phyloP scores from a whole-genome alignment of 2,329 filamentous ascomycete species.

The Ceratocystiopsis brevicomis region DNA sequence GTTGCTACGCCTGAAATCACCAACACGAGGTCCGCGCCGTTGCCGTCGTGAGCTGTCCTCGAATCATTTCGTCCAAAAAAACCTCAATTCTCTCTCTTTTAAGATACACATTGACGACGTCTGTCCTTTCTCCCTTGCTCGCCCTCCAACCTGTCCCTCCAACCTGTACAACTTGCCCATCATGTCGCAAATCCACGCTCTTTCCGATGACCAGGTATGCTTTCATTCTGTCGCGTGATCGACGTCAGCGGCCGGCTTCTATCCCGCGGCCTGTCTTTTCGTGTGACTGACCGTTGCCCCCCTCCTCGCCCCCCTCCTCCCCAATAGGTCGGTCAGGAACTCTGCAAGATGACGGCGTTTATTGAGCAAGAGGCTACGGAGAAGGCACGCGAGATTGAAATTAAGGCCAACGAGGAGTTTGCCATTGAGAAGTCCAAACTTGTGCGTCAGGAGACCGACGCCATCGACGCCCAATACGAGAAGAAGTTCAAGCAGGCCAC shows the following conservation, averaged over 20 bases:
- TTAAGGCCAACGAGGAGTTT: conserved; percentile 98
- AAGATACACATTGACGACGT: conserved; percentile 9
- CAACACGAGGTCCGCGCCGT: too few relatives aligned
- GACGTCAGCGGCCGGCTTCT: too few relatives aligned
- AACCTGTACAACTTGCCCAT: conserved; percentile 19
- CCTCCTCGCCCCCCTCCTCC: neutral
- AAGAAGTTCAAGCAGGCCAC: conserved; percentile 98
- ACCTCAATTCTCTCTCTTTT: conserved; percentile 7
- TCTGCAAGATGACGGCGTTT: conserved; percentile 99
- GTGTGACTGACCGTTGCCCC: neutral
- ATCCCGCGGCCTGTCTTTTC: neutral
- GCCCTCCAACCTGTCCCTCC: too few relatives aligned
- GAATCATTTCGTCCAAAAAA: conserved; percentile 2
- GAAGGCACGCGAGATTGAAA: conserved; percentile 90
- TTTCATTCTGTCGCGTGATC: too few relatives aligned
- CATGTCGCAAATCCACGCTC: conserved; percentile 85
- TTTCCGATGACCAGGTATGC: conserved; percentile 89
- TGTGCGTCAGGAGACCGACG: conserved; percentile 79
- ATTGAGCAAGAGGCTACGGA: conserved; percentile 97
- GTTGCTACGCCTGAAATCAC: neutral
- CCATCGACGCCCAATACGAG: conserved; percentile 85
- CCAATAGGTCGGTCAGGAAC: conserved; percentile 76
- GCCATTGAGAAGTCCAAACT: conserved; percentile 98
- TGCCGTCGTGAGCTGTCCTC: too few relatives aligned
- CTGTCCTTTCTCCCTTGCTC: too few relatives aligned